Base-by-base conservation (phyloP, 345 rosid species). In the Gossypium raimondii region DNA sequence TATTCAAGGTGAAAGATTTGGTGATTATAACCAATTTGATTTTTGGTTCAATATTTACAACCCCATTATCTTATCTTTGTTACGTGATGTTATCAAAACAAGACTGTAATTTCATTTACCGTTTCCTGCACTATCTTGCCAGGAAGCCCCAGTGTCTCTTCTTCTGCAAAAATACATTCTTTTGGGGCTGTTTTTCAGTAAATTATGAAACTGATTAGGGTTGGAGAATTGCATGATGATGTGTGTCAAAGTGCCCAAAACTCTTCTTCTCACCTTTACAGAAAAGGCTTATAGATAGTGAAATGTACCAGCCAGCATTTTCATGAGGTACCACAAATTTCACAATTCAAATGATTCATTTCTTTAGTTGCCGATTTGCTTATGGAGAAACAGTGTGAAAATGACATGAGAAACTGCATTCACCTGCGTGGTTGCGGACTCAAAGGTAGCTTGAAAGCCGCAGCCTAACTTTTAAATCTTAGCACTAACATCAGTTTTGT, bases 221-320 rank as follows among this genome's bases (percentile, higher is more conserved):
- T 11, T 34, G 22, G 11, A 67, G 55, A 45, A 45, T 67, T 55
- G 18, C 57, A 22, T 2, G 27, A 66, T 24, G 27, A 57, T 20
- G 16, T 18, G 51, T 20, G 24, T 41, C 25, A 64, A 41, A 55
- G 69, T 43, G 69, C 51, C 18, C 27, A 22, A 20, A 45, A 22
- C 50, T 43, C 69, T 20, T 53, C 29, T 27, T 52, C 29, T 62
- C 47, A 17, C 74, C 20, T 70, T 55, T 17, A 56, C n/a, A 69
- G 58, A 27, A 63, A 70, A 55, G 29, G 18, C 4, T 16, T 55
- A 2, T 2, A 52, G 74, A 70, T 27, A 29, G 48, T 55, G 74
- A 70, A 55, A 71, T 57, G 22, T 55, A 53, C 52, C 64, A 12
- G 64, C 27, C 61, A 27, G 38, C 74, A 71, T 38, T 71, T 56